Base-by-base conservation (phyloP, 164 flowering plant genomes). In the Dillenia turbinata region DNA sequence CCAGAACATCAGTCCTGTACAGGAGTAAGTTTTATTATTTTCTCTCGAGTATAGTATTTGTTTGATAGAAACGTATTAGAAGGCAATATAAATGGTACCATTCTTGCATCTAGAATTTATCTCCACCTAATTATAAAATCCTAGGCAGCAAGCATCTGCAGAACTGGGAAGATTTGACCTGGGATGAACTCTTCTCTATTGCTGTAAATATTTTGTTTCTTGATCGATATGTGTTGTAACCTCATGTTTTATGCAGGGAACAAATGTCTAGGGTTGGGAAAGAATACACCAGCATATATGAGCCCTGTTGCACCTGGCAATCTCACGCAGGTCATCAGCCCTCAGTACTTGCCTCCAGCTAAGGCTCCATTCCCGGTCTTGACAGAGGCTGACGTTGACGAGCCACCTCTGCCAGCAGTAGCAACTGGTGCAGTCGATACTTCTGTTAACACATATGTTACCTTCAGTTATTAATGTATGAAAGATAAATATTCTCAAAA, bases 391-490 rank as follows among this genome's bases (percentile, higher is more conserved):
- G 90, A 87, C 61, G 89, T 92, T 10, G 44, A 14, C 2, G 94
- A 92, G 75, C 63, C 90, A 61, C 94, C 97, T 22, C 67, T 92
- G 53, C 86, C 92, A 8, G 44, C 83, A 7, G 90, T 78, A 48
- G 1, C 73, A 17, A 13, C 69, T 10, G 49, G 13, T 26, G 44
- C 72, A 9, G 52, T 53, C 1, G 47, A 33, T n/a, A 26, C 62
- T 6, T 2, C 70, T n/a, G n/a, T n/a, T n/a, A n/a, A n/a, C n/a
- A n/a, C n/a, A n/a, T n/a, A n/a, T n/a, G n/a, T n/a, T n/a, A n/a
- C n/a, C n/a, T n/a, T n/a, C n/a, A n/a, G n/a, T n/a, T n/a, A n/a
- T n/a, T n/a, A n/a, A n/a, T n/a, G n/a, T n/a, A n/a, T n/a, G n/a
- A n/a, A n/a, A n/a, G n/a, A 24, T 24, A 24, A 24, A 24, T 24